phyloP scores from a whole-genome alignment of 306 rosid genomes.

The Calophaca sinica region DNA sequence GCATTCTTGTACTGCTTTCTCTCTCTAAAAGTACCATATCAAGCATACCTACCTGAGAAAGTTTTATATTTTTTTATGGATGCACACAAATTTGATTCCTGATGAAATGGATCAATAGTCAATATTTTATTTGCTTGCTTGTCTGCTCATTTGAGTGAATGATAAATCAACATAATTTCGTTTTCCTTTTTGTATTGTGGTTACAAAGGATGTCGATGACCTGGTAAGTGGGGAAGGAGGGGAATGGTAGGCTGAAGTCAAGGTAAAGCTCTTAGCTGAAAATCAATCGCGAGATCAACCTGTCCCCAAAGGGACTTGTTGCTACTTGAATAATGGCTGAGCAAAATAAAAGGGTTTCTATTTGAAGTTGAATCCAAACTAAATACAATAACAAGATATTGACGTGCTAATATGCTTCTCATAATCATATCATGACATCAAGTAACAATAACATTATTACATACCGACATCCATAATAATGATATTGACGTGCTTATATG shows the following conservation, averaged over 20 bases:
- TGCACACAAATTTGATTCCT: too few species aligned
- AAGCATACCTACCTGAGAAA: background rate
- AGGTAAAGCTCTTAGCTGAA: background rate
- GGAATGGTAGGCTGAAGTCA: background rate
- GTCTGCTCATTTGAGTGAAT: too few species aligned
- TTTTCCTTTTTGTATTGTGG: too few species aligned
- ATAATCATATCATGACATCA: background rate
- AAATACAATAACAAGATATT: slow-evolving; percentile 7
- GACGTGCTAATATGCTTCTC: slow-evolving; percentile 7
- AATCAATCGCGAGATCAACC: background rate
- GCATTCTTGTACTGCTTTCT: background rate
- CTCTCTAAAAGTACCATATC: background rate
- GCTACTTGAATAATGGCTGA: slow-evolving; percentile 7
- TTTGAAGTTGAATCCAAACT: slow-evolving; percentile 16
- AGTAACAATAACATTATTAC: background rate
- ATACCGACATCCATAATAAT: slow-evolving; percentile 17
- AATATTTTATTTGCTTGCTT: too few species aligned
- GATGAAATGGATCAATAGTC: too few species aligned
- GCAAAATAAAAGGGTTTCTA: background rate
- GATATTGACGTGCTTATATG: slow-evolving; percentile 31
- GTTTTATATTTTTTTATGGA: background rate
- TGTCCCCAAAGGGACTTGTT: background rate
- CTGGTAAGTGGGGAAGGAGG: background rate
- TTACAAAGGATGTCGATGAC: too few species aligned
- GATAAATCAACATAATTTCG: too few species aligned